phyloP scores from a whole-genome alignment of 2,329 filamentous ascomycete genomes.

The Mollisia scopiformis region DNA sequence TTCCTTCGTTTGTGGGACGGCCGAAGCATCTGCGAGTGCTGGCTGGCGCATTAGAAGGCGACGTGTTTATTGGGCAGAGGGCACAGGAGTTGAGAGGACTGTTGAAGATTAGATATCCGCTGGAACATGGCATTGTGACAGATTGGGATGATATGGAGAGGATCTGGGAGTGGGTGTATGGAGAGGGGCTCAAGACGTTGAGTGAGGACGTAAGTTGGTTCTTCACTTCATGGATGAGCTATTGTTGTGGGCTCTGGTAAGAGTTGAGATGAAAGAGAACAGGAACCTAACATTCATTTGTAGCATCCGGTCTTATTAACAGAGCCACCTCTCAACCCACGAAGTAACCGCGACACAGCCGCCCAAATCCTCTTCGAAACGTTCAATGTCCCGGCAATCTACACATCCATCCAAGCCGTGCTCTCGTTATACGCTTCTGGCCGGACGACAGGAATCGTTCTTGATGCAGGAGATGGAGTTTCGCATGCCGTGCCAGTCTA shows the following conservation, averaged over 20 bases:
- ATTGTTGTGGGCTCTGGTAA: background rate
- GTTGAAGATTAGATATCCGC: constrained; percentile 91
- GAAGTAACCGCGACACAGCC: constrained; percentile 92
- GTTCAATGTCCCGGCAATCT: constrained; percentile 95
- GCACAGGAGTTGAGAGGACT: constrained; percentile 87
- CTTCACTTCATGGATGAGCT: background rate
- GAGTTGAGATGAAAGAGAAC: background rate
- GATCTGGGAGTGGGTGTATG: constrained; percentile 98
- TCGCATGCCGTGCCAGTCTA: constrained; percentile 98
- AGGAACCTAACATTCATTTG: constrained; percentile 7
- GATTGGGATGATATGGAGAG: constrained; percentile 99
- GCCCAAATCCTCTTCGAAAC: constrained; percentile 98
- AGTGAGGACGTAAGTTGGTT: constrained; percentile 81
- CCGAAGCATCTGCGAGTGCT: constrained; percentile 95
- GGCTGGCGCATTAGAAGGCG: constrained; percentile 94
- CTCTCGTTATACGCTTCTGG: constrained; percentile 95
- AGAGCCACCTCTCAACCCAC: constrained; percentile 92
- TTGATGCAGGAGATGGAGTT: constrained; percentile 94
- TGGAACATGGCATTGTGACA: constrained; percentile 97
- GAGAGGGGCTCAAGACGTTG: constrained; percentile 91
- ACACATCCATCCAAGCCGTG: constrained; percentile 96
- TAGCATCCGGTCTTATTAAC: constrained; percentile 95
- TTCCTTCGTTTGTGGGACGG: constrained; percentile 94
- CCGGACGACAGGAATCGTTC: constrained; percentile 91
- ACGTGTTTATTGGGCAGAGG: constrained; percentile 94